Evolutionary conservation across 495 filamentous ascomycete species (phyloP).

Genomic region (Thermothielavioides terrestris): DNA sequence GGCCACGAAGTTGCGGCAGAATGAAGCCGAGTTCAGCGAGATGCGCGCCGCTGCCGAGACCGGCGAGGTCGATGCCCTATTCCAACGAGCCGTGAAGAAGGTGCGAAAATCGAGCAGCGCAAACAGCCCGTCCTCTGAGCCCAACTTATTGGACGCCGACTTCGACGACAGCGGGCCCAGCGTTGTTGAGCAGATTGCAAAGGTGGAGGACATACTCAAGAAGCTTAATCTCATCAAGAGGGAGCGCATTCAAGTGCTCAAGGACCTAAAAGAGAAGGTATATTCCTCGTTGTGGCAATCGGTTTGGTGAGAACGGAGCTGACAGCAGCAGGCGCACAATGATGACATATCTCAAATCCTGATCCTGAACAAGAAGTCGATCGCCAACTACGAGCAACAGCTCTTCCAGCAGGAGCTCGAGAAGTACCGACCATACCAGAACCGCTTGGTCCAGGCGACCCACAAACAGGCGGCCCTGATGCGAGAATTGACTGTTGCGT

Average conservation of each 20-base stretch:
- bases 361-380: constrained; percentile 93
- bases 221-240: constrained; percentile 86
- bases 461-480: constrained; percentile 90
- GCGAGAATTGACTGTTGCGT: constrained; percentile 87
- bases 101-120: constrained; percentile 45
- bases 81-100: constrained; percentile 68
- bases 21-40: constrained; percentile 84
- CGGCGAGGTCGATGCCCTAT: constrained; percentile 81
- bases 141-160: constrained; percentile 81
- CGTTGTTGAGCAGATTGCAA: constrained; percentile 80
- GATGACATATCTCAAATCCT: constrained; percentile 96
- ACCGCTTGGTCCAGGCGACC: constrained; percentile 76
- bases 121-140: constrained; percentile 58
- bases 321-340: constrained; percentile 63
- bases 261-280: constrained; percentile 96
- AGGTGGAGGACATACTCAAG: constrained; percentile 85
- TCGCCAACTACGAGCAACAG: constrained; percentile 77
- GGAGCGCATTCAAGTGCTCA: constrained; percentile 82
- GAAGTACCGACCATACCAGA: constrained; percentile 93
- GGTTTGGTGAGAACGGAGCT: constrained; percentile 8
- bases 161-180: constrained; percentile 70
- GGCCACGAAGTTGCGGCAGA: constrained; percentile 70
- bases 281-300: constrained; percentile 4
- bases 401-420: constrained; percentile 91
- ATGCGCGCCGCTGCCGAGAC: constrained; percentile 86